Base-by-base conservation (phyloP, 176 grass and related monocot species). In the Ensete glaucum region DNA sequence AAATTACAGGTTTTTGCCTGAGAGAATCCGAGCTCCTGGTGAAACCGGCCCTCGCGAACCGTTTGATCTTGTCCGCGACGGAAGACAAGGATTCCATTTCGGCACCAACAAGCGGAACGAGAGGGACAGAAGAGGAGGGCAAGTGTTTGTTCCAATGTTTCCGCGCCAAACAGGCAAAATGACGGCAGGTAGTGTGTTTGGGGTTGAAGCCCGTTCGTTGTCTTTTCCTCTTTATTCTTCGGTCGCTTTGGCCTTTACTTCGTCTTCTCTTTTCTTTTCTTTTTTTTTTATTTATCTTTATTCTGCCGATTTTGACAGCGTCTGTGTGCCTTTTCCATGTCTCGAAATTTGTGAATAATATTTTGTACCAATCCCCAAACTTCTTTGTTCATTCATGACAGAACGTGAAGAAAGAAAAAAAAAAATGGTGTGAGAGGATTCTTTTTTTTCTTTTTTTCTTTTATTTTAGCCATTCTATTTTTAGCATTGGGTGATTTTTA, bases 151-250 rank as follows among this genome's bases (percentile, higher is more conserved):
- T 43, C 34, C 34, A 2, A 25, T 8, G 23, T n/a, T 17, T 51
- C 17, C 1, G 17, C 43, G 12, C n/a, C 8, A 17, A 7, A 25
- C 25, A 51, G 11, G 34, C 17, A 9, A 20, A n/a, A 51, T 70
- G 15, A 43, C 63, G 17, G 1, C 19, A 69, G 20, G 67, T 10
- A 69, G 48, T 20, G 34, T 14, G 29, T 2, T 70, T 70, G 29
- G 67, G 23, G 11, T 65, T 65, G 1, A n/a, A 60, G 23, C 23
- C 11, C 9, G 8, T 11, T 3, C 43, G 2, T 48, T 52, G 4
- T 10, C 34, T 9, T 70, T 70, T 52, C 19, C 16, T 70, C 67
- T 70, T 70, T 70, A 70, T 70, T 50, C 67, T 50, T 43, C 9
- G 17, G 9, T 11, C 50, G 21, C 43, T 70, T 51, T 59, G 34